Percentiles rank a stretch among this genome's conserved stretches.
Conservation (phyloP, 2,329 filamentous ascomycete genomes). For the Penicillium sp. region DNA sequence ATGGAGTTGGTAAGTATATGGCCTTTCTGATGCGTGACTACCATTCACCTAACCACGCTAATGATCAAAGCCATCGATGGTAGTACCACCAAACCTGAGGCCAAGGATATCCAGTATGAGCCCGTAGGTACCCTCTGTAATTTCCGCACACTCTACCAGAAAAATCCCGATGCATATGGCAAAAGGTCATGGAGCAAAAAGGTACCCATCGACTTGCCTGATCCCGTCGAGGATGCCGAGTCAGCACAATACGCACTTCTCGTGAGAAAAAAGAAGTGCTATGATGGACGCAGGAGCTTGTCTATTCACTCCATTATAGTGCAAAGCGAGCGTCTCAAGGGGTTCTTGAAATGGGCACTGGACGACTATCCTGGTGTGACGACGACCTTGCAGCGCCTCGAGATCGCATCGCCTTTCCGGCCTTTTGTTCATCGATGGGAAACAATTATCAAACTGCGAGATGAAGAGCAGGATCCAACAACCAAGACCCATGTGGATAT, state of each 20-base stretch:
- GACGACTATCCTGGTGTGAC: slow-evolving; percentile 61
- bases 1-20: neutral
- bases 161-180: slow-evolving; percentile 53
- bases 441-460: slow-evolving; percentile 44
- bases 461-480: slow-evolving; percentile 45
- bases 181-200: slow-evolving; percentile 57
- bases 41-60: neutral
- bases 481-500: slow-evolving; percentile 52
- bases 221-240: slow-evolving; percentile 61
- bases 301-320: slow-evolving; percentile 63
- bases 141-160: slow-evolving; percentile 51
- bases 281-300: slow-evolving; percentile 60
- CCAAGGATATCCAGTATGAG: slow-evolving; percentile 14
- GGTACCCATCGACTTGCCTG: slow-evolving; percentile 55
- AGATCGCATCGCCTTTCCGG: slow-evolving; percentile 61
- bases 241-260: slow-evolving; percentile 63
- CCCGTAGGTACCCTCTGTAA: slow-evolving; percentile 37
- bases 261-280: slow-evolving; percentile 58
- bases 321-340: slow-evolving; percentile 62
- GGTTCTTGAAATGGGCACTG: slow-evolving; percentile 56
- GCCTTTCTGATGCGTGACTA: neutral
- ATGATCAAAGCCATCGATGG: neutral
- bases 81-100: neutral
- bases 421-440: slow-evolving; percentile 67
- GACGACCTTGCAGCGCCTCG: slow-evolving; percentile 58